Conservation (phyloP, 2,329 filamentous ascomycete species). For the Cordyceps javanica region DNA sequence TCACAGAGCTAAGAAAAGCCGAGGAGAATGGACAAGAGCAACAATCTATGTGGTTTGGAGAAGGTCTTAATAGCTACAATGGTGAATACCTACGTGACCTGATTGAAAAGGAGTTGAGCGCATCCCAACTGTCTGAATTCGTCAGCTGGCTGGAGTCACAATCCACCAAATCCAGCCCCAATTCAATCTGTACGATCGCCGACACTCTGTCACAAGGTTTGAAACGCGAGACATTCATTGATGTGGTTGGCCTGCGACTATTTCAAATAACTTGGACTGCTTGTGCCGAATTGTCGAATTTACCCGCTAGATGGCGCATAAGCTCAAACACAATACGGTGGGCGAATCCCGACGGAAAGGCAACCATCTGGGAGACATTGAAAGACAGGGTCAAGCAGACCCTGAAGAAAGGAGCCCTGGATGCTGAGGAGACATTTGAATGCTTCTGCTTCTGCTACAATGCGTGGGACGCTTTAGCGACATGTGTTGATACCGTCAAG, state of each 20-base stretch:
- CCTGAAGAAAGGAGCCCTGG: constrained; percentile 26
- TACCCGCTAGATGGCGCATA: constrained; percentile 36
- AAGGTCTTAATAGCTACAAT: constrained; percentile 18
- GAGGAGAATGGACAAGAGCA: constrained; percentile 23
- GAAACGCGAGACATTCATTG: constrained; percentile 34
- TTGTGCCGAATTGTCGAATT: constrained; percentile 6
- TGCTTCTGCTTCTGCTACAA: constrained; percentile 35
- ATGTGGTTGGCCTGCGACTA: constrained; percentile 34
- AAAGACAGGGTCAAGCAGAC: constrained; percentile 28
- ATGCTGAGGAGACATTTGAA: constrained; percentile 31
- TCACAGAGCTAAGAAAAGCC: constrained; percentile 32
- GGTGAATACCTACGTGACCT: constrained; percentile 18
- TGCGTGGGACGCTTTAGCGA: constrained; percentile 33
- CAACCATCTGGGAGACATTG: constrained; percentile 27
- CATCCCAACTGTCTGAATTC: constrained; percentile 37
- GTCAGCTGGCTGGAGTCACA: constrained; percentile 37
- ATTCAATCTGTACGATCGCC: constrained; percentile 36
- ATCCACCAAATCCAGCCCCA: constrained; percentile 18
- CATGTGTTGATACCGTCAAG: constrained; percentile 25
- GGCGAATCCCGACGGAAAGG: constrained; percentile 24
- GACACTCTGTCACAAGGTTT: constrained; percentile 38
- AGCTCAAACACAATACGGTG: constrained; percentile 31
- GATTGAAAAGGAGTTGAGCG: constrained; percentile 39
- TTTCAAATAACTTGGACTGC: constrained; percentile 18
- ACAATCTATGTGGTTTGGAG: constrained; percentile 29